A percentile compares a stretch with the other conserved stretches of the same genome.
These are phyloP conservation scores for Wickerhamiella parazyma DNA, from an alignment of 805 yeast species.

Conservation along the genomic window DNA sequence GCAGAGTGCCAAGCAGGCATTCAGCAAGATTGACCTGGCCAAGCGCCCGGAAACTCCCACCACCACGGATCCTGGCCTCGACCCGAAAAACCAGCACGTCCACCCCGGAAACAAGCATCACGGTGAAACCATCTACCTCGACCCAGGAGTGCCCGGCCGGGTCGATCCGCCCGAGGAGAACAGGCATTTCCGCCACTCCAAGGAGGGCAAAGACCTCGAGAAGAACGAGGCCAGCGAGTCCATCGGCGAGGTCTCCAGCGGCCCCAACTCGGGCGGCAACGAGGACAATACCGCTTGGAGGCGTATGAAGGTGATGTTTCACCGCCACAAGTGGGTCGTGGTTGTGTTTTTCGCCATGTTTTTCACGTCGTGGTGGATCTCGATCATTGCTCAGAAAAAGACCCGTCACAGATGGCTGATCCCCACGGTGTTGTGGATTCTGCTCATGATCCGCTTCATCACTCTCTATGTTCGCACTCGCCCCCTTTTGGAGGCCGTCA, in stretches of 20 bases:
- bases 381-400: slow-evolving; percentile 37
- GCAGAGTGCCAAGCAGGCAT: slow-evolving; percentile 4
- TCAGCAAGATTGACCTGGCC: slow-evolving; percentile 15
- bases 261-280: neutral
- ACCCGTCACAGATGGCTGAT: slow-evolving; percentile 42
- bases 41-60: slow-evolving; percentile 13
- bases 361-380: slow-evolving; percentile 46
- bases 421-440: slow-evolving; percentile 41
- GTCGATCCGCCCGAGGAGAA: neutral
- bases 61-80: slow-evolving; percentile 24
- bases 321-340: slow-evolving; percentile 19
- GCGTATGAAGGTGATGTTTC: slow-evolving; percentile 7
- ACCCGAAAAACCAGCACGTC: slow-evolving; percentile 24
- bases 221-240: slow-evolving; percentile 5
- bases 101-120: slow-evolving; percentile 17
- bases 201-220: slow-evolving; percentile 9
- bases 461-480: slow-evolving; percentile 36
- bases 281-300: slow-evolving; percentile 6
- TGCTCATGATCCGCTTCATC: slow-evolving; percentile 38
- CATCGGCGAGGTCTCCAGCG: neutral
- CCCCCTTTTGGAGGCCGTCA: slow-evolving; percentile 21
- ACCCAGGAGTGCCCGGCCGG: slow-evolving; percentile 5
- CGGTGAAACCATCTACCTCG: slow-evolving; percentile 4
- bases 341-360: slow-evolving; percentile 26
- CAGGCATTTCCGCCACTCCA: slow-evolving; percentile 1